These are phyloP conservation scores for Parmelia sp. DNA, from an alignment of 495 filamentous ascomycete species.

Conservation along the genomic window DNA sequence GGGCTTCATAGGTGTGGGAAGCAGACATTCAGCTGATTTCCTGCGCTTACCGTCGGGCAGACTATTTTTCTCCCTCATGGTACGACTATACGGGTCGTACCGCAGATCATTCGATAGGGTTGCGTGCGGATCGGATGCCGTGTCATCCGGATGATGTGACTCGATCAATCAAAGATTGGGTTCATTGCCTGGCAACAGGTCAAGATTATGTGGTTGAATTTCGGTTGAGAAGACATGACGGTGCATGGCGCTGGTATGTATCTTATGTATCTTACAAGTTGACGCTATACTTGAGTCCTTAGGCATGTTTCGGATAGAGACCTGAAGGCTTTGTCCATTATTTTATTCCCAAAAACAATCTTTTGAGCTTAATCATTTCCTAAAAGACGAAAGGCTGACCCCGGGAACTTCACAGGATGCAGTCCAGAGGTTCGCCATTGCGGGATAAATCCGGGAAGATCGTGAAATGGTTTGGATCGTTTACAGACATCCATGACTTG, in stretches of 20 bases:
- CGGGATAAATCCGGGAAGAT: conserved; percentile 54
- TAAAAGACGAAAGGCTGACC: neutral
- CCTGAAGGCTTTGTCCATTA: neutral
- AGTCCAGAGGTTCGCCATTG: conserved; percentile 58
- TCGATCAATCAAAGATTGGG: conserved; percentile 45
- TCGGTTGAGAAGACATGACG: conserved; percentile 53
- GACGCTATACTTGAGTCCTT: neutral
- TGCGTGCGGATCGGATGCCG: conserved; percentile 32
- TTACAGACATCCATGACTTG: conserved; percentile 32
- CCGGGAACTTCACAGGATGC: conserved; percentile 40
- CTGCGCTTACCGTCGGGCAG: conserved; percentile 24
- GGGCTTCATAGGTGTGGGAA: conserved; percentile 31
- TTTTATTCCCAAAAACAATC: neutral
- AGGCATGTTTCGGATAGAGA: neutral
- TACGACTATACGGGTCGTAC: conserved; percentile 64
- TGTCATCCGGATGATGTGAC: conserved; percentile 55
- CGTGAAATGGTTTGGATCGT: conserved; percentile 62
- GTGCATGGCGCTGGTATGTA: conserved; percentile 52
- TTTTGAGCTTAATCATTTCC: neutral
- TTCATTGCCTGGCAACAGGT: conserved; percentile 53
- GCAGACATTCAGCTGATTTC: neutral
- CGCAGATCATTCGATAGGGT: conserved; percentile 43
- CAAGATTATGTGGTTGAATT: conserved; percentile 61
- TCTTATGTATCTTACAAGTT: neutral
- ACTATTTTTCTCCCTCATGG: conserved; percentile 64